These are phyloP conservation scores for Combretum micranthum DNA, from an alignment of 345 rosid species.

Conservation along the genomic window DNA sequence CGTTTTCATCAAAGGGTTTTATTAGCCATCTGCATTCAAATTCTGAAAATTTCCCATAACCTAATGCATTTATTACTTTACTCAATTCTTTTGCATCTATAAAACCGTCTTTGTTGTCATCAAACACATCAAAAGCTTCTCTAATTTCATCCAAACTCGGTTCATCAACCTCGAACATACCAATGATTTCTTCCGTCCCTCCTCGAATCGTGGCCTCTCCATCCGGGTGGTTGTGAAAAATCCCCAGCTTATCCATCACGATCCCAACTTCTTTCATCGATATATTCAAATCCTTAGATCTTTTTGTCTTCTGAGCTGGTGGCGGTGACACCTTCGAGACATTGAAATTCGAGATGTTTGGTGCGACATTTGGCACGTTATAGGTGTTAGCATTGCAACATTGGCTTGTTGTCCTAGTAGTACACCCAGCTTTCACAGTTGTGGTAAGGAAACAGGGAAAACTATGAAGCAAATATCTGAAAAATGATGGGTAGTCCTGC, in stretches of 20 bases:
- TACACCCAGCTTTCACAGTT: neutral
- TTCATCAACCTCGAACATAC: slow-evolving; percentile 16
- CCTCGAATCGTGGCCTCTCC: neutral
- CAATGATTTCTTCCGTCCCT: slow-evolving; percentile 5
- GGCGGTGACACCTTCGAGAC: too few species aligned
- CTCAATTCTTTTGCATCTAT: slow-evolving; percentile 14
- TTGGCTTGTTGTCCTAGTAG: too few species aligned
- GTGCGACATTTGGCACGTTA: too few species aligned
- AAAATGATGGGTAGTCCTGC: neutral
- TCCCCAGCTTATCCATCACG: slow-evolving; percentile 17
- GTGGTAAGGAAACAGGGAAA: neutral
- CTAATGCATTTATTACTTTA: slow-evolving; percentile 9
- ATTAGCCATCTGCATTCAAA: slow-evolving; percentile 8
- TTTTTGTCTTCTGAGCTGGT: neutral
- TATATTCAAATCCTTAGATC: neutral
- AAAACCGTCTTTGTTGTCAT: slow-evolving; percentile 11
- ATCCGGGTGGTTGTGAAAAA: neutral
- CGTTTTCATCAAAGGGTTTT: slow-evolving; percentile 8
- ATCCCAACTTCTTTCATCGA: slow-evolving; percentile 9
- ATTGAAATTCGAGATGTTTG: too few species aligned
- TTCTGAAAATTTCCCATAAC: slow-evolving; percentile 1
- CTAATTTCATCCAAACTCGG: slow-evolving; percentile 18
- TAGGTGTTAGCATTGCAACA: too few species aligned
- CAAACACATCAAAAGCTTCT: slow-evolving; percentile 22
- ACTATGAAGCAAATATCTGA: slow-evolving; percentile 1